Evolutionary conservation across 108 stramenopile genomes (phyloP).

Genomic region (Bacterosira constricta): DNA sequence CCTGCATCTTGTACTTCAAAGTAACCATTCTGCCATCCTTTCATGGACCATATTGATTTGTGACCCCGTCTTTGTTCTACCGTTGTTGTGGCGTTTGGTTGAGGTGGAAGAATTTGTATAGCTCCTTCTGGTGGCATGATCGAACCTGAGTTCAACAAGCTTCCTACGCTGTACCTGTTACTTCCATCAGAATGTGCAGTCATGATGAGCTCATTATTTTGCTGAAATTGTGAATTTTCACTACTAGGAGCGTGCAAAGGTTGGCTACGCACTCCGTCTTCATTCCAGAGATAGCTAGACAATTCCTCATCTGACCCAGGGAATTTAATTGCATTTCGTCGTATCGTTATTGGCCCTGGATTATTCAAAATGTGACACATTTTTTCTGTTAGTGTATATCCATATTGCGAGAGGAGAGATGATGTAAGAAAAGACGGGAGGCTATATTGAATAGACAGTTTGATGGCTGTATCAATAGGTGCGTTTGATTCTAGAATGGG

Average conservation of each 20-base stretch:
- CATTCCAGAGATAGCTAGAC: conserved; percentile 21
- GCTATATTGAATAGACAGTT: conserved; percentile 34
- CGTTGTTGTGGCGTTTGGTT: background rate
- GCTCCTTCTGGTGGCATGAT: conserved; percentile 32
- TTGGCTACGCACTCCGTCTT: conserved; percentile 43
- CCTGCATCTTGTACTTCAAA: conserved; percentile 67
- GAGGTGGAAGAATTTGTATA: conserved; percentile 19
- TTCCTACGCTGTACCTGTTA: conserved; percentile 7
- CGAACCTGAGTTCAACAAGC: background rate
- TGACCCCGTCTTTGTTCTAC: background rate
- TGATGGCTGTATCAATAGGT: conserved; percentile 8
- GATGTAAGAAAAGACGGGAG: conserved; percentile 31
- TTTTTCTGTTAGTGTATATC: conserved; percentile 16
- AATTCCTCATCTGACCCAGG: conserved; percentile 36
- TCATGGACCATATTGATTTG: conserved; percentile 60
- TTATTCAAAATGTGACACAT: conserved; percentile 25
- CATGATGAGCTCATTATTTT: background rate
- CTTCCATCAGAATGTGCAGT: background rate
- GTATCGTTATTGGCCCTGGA: conserved; percentile 43
- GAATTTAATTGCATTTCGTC: conserved; percentile 45
- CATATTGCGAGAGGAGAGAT: conserved; percentile 37
- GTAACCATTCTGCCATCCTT: conserved; percentile 51
- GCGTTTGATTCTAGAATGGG: background rate
- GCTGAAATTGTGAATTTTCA: no score
- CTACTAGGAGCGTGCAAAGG: no score